These are phyloP conservation scores for Boletellus sp. DNA, from an alignment of 768 basidiomycete species.

Conservation along the genomic window DNA sequence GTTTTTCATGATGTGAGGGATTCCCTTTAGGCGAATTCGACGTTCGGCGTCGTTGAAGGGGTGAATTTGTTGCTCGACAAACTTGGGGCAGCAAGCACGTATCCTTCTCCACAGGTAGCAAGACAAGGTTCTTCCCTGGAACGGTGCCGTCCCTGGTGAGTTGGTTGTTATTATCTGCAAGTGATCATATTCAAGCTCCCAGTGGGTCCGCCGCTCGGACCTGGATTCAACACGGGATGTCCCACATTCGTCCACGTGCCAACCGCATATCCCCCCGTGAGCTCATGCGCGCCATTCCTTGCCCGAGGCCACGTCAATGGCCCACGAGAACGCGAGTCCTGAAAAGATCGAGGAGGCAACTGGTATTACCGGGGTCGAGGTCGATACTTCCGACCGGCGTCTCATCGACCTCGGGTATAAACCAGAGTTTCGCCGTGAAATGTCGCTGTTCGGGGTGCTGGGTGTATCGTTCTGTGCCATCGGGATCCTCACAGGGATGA, in stretches of 20 bases:
- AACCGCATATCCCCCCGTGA: background rate
- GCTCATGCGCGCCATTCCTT: too few species aligned
- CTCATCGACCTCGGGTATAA: conserved; percentile 52
- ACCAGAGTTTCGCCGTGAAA: conserved; percentile 54
- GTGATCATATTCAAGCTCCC: too few species aligned
- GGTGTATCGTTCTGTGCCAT: conserved; percentile 61
- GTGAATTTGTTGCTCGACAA: too few species aligned
- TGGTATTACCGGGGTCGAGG: background rate
- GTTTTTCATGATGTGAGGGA: too few species aligned
- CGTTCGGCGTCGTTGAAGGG: too few species aligned
- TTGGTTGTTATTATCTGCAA: too few species aligned
- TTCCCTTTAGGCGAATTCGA: too few species aligned
- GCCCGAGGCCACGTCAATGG: conserved; percentile 4
- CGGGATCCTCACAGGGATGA: conserved; percentile 59
- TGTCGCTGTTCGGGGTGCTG: conserved; percentile 56
- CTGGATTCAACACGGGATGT: background rate
- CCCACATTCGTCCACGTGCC: conserved; percentile 12
- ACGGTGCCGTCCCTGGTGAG: too few species aligned
- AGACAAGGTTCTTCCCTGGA: too few species aligned
- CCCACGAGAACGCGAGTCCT: background rate
- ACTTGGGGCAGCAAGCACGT: too few species aligned
- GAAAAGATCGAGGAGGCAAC: conserved; percentile 14
- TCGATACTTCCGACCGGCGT: conserved; percentile 34
- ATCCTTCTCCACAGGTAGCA: too few species aligned
- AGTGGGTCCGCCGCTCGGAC: too few species aligned